These are phyloP conservation scores for Lentinula novae-zelandiae DNA, from an alignment of 1,284 basidiomycete species.

Conservation along the genomic window DNA sequence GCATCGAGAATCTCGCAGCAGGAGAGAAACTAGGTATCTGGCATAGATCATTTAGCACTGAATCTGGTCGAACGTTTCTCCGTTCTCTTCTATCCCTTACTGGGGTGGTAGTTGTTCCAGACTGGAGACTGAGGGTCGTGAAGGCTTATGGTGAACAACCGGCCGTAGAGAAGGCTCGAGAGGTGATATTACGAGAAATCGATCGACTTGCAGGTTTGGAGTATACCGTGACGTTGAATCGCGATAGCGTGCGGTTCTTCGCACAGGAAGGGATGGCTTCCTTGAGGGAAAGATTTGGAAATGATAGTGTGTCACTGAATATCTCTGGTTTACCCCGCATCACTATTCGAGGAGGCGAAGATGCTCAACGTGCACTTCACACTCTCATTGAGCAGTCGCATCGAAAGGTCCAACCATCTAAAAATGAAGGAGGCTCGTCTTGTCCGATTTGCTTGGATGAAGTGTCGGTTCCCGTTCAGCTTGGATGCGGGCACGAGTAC, in stretches of 20 bases:
- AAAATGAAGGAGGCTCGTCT: constrained; percentile 11
- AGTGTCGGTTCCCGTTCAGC: constrained; percentile 37
- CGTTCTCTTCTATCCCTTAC: constrained; percentile 29
- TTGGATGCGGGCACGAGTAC: constrained; percentile 52
- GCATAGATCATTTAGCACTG: constrained; percentile 38
- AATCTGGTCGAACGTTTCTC: constrained; percentile 30
- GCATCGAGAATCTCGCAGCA: constrained; percentile 48
- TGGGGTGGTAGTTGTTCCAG: constrained; percentile 37
- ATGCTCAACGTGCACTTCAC: constrained; percentile 39
- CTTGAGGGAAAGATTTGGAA: constrained; percentile 45
- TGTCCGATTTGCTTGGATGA: constrained; percentile 53
- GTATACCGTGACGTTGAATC: constrained; percentile 32
- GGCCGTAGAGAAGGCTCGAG: constrained; percentile 33
- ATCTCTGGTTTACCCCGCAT: constrained; percentile 30
- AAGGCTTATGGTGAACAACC: constrained; percentile 37
- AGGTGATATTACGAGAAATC: constrained; percentile 38
- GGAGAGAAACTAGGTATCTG: constrained; percentile 45
- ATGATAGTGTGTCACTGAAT: constrained; percentile 43
- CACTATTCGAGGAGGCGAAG: constrained; percentile 45
- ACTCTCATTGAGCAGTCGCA: constrained; percentile 39
- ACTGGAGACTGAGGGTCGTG: constrained; percentile 37
- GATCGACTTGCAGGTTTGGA: constrained; percentile 38
- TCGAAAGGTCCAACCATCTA: constrained; percentile 14
- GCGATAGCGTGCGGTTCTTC: constrained; percentile 41
- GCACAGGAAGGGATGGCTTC: constrained; percentile 41